Base-by-base conservation (phyloP, 192 early-diverging fungal species). In the Linnemannia hyalina region DNA sequence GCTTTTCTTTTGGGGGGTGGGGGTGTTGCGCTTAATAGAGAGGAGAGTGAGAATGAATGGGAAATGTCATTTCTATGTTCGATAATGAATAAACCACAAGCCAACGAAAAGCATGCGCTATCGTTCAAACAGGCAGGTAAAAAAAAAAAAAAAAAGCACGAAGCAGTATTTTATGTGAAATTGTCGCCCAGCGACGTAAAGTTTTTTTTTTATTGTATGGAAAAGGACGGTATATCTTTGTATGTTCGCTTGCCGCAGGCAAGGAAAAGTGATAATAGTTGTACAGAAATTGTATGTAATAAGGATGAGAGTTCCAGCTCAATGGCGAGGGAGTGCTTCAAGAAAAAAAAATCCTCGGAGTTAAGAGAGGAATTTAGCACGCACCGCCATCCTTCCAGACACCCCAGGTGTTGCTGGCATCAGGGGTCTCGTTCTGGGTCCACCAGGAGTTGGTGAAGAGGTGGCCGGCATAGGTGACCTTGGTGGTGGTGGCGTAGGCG, bases 321-420 rank as follows among this genome's bases (percentile, higher is more conserved):
- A 60, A 36, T 55, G 29, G 63, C 49, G 10, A 52, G 35, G 38
- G 38, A 26, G 41, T 70, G 77, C 18, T 35, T 13, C 35, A 15
- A 54, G 7, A 20, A 22, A 40, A 40, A 35, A 40, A 7, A 18
- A 55, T 22, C 16, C 40, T n/a, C 49, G 11, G 9, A 1, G 6
- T 9, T 40, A 35, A 32, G 32, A 72, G 26, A 40, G 38, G 38
- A 46, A 47, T 76, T 80, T 79, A 83, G 79, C 82, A 88, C 38
- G 85, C 80, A 72, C 85, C 85, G 42, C 73, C 69, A 78, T 88
- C 85, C 77, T 88, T 88, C 85, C 85, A 88, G 74, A 77, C 80
- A 76, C 80, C 80, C 42, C 41, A 74, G 2, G 52, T 41, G 41
- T 72, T 41, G 69, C n/a, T n/a, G 40, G 35, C 42, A 7, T 40